Evolutionary conservation across 106 monocot species (phyloP).

Genomic region (Dioscorea dumetorum): DNA sequence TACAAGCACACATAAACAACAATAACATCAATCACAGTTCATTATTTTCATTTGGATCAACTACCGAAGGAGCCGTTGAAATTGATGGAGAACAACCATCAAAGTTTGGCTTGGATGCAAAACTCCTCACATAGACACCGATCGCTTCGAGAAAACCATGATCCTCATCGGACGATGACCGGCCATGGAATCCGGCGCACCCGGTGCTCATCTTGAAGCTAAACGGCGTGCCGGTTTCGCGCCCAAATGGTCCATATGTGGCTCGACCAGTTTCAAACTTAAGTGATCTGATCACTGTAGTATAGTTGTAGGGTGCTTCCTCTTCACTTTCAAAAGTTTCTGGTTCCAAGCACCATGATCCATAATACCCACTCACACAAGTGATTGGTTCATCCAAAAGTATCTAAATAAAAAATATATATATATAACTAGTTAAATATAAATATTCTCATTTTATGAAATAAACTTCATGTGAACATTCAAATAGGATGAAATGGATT

Average conservation of each 20-base stretch:
- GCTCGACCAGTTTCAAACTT: neutral
- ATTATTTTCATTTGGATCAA: too few species aligned
- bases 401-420: too few species aligned
- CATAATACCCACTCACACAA: slow-evolving; percentile 1
- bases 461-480: too few species aligned
- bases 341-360: neutral
- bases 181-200: neutral
- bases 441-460: too few species aligned
- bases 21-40: too few species aligned
- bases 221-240: neutral
- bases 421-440: neutral
- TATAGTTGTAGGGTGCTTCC: neutral
- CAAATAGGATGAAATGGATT: too few species aligned
- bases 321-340: neutral
- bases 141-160: neutral
- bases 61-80: too few species aligned
- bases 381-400: neutral
- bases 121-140: neutral
- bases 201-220: neutral
- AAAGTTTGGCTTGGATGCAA: too few species aligned
- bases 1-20: too few species aligned
- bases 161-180: neutral
- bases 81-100: too few species aligned
- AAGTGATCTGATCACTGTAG: slow-evolving; percentile 1
- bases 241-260: slow-evolving; percentile 2